These are phyloP conservation scores for Cutaneotrichosporon cyanovorans DNA, from an alignment of 1,284 basidiomycete genomes.

Conservation along the genomic window DNA sequence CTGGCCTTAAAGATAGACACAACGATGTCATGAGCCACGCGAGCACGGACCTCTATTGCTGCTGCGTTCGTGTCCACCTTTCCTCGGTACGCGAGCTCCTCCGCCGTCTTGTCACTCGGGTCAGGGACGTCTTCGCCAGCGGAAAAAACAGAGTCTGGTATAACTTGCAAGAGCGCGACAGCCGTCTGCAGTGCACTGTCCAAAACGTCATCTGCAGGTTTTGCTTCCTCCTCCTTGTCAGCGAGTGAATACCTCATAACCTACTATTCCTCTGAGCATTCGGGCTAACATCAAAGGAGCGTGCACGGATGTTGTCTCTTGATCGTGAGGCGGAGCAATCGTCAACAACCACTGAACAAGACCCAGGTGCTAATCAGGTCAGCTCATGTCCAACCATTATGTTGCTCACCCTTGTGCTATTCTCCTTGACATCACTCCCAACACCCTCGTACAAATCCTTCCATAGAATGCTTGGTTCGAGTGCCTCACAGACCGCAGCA, in stretches of 20 bases:
- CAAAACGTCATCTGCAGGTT: background rate
- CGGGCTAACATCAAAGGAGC: conserved; percentile 22
- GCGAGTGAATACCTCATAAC: background rate
- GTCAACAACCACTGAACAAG: conserved; percentile 47
- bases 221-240: conserved; percentile 3
- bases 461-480: conserved; percentile 85
- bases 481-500: conserved; percentile 81
- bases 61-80: conserved; percentile 3
- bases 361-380: conserved; percentile 21
- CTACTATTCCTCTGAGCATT: conserved; percentile 8
- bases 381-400: background rate
- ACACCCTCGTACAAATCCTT: conserved; percentile 55
- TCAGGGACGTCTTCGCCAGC: background rate
- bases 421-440: conserved; percentile 46
- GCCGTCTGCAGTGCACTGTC: conserved; percentile 5
- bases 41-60: conserved; percentile 3
- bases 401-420: background rate
- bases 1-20: conserved; percentile 17
- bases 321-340: conserved; percentile 49
- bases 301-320: conserved; percentile 40
- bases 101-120: background rate
- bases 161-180: conserved; percentile 6
- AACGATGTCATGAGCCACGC: conserved; percentile 20
- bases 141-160: conserved; percentile 7
- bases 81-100: conserved; percentile 2